Conservation (phyloP, 305 asterid genomes). For the Solanum hybrid region DNA sequence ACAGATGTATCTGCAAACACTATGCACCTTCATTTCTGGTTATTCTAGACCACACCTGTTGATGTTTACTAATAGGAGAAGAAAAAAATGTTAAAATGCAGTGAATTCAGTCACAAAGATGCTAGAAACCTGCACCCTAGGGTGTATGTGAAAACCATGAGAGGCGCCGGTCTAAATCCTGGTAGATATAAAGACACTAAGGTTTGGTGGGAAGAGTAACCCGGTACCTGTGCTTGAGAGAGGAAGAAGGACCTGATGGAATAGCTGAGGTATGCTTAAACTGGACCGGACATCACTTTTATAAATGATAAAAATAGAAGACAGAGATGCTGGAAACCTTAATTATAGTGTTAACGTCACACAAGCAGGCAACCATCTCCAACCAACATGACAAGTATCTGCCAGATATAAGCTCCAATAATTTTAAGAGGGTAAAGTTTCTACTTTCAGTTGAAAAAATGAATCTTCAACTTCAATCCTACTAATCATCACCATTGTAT, state of each 20-base stretch:
- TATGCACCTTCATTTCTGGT: not conserved
- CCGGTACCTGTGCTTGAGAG: not conserved
- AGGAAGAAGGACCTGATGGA: not conserved
- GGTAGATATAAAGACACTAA: not conserved
- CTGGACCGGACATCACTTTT: not conserved
- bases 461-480: not conserved
- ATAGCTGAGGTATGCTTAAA: not conserved
- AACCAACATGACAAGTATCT: not conserved
- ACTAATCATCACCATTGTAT: not conserved
- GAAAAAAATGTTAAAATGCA: not conserved
- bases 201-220: not conserved
- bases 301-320: not conserved
- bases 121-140: not conserved
- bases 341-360: not conserved
- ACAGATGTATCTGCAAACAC: not conserved
- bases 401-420: not conserved
- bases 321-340: not conserved
- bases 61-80: not conserved
- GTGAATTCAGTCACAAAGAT: not conserved
- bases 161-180: not conserved
- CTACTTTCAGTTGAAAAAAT: not conserved
- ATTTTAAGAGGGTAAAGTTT: not conserved
- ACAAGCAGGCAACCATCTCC: not conserved
- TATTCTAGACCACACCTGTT: not conserved
- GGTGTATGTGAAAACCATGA: not conserved